Evolutionary conservation across 75 land plant species (phyloP).

Genomic region (Selaginella tamariscina): DNA sequence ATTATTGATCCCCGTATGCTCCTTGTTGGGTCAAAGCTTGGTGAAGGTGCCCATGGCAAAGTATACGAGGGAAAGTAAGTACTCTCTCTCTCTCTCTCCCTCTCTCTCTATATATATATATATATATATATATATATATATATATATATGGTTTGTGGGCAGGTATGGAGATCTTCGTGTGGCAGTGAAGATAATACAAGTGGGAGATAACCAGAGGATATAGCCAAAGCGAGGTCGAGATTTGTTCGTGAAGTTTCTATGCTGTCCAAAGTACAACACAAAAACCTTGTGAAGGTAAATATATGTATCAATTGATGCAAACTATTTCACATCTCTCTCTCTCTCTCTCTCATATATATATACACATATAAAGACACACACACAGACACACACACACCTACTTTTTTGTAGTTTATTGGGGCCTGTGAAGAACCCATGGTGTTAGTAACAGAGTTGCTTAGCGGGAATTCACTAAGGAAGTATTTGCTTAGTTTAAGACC

Average conservation of each 20-base stretch:
- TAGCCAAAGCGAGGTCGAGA: slow-evolving; percentile 34
- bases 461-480: slow-evolving; percentile 73
- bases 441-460: slow-evolving; percentile 70
- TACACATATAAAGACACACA: too few species aligned
- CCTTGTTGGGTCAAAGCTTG: slow-evolving; percentile 77
- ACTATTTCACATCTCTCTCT: background rate
- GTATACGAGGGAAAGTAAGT: slow-evolving; percentile 95
- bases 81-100: too few species aligned
- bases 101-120: too few species aligned
- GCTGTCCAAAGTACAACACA: slow-evolving; percentile 63
- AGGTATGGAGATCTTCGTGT: slow-evolving; percentile 53
- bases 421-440: slow-evolving; percentile 94
- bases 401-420: slow-evolving; percentile 58
- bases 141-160: too few species aligned
- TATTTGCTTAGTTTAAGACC: slow-evolving; percentile 53
- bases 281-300: slow-evolving; percentile 63
- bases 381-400: slow-evolving; percentile 17
- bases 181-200: slow-evolving; percentile 51
- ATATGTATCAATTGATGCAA: background rate
- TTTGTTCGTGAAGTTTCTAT: slow-evolving; percentile 61
- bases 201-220: slow-evolving; percentile 46
- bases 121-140: too few species aligned
- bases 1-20: slow-evolving; percentile 72
- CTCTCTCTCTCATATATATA: too few species aligned
- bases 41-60: slow-evolving; percentile 94